These are phyloP conservation scores for Sporothrix variecibatus DNA, from an alignment of 2,329 filamentous ascomycete species.

Conservation along the genomic window DNA sequence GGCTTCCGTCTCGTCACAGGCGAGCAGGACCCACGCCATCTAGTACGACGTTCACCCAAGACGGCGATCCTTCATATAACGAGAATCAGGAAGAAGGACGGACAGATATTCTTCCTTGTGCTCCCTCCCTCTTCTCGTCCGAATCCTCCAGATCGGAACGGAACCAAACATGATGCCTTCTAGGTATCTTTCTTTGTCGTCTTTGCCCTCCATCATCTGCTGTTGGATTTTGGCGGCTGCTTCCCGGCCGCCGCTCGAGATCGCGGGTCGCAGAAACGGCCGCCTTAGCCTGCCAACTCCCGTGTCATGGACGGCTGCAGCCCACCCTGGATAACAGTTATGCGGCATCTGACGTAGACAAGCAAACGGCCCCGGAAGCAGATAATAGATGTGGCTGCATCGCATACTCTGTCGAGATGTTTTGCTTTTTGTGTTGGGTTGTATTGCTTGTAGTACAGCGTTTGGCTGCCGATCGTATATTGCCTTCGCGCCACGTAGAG, in stretches of 20 bases:
- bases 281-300: slow-evolving; percentile 29
- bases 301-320: slow-evolving; percentile 22
- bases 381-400: not conserved
- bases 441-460: not conserved
- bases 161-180: not conserved
- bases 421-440: not conserved
- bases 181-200: not conserved
- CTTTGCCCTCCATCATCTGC: slow-evolving; percentile 6
- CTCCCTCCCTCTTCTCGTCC: not conserved
- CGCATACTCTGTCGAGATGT: not conserved
- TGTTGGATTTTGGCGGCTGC: slow-evolving; percentile 14
- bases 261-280: slow-evolving; percentile 31
- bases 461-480: not conserved
- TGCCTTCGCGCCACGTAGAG: not conserved
- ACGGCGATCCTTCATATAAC: not conserved
- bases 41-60: not conserved
- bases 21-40: not conserved
- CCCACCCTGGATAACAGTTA: not conserved
- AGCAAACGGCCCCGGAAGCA: not conserved
- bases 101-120: not conserved
- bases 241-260: slow-evolving; percentile 19
- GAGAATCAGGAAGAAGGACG: not conserved
- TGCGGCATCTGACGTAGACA: slow-evolving; percentile 14
- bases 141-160: slow-evolving; percentile 2
- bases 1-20: not conserved